Conservation (phyloP, 176 grass and related monocot species). For the Juncus effusus region DNA sequence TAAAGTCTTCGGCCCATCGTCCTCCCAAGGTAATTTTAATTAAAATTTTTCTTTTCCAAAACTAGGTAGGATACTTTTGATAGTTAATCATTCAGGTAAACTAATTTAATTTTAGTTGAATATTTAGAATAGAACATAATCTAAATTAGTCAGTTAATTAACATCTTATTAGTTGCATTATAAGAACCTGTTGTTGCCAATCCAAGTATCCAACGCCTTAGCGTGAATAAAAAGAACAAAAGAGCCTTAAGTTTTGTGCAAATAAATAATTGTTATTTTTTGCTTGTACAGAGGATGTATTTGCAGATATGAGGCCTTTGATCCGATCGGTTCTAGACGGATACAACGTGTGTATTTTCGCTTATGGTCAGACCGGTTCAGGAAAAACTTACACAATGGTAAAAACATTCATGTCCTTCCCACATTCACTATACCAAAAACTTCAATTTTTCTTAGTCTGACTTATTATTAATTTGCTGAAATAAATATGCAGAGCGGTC, state of each 20-base stretch:
- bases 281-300: constrained; percentile 72
- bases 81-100: too few relatives aligned
- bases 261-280: constrained; percentile 15
- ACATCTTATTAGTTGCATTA: too few relatives aligned
- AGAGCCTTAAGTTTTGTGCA: too few relatives aligned
- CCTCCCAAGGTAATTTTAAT: constrained; percentile 64
- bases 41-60: neutral
- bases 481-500: constrained; percentile 57
- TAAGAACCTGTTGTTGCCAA: too few relatives aligned
- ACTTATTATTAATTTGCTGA: neutral
- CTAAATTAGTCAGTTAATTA: too few relatives aligned
- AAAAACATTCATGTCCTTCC: constrained; percentile 17
- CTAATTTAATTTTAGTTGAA: too few relatives aligned
- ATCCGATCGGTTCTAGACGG: constrained; percentile 91
- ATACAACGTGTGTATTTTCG: constrained; percentile 96
- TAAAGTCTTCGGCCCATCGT: constrained; percentile 61
- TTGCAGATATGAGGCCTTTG: constrained; percentile 82
- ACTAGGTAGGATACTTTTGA: too few relatives aligned
- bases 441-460: too few relatives aligned
- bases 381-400: constrained; percentile 97
- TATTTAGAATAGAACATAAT: too few relatives aligned
- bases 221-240: too few relatives aligned
- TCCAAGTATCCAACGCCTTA: too few relatives aligned
- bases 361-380: constrained; percentile 94
- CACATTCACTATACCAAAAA: neutral